These are phyloP conservation scores for Sporothrix dimorphospora DNA, from an alignment of 2,329 filamentous ascomycete species.

Conservation along the genomic window DNA sequence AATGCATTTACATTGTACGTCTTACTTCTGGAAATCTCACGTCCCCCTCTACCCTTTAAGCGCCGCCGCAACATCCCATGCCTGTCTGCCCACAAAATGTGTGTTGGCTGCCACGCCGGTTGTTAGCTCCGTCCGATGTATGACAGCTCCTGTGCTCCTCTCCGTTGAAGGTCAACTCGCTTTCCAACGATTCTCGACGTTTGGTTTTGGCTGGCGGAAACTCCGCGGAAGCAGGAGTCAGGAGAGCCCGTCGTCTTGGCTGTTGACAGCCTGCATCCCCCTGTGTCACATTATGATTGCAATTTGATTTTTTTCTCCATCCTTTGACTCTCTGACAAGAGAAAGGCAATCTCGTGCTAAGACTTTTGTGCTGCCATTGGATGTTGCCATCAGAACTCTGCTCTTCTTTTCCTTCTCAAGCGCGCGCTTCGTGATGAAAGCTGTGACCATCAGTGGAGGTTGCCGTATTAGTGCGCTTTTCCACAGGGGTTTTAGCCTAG, in stretches of 20 bases:
- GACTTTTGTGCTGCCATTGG: slow-evolving; percentile 8
- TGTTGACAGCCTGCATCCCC: neutral
- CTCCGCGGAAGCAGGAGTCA: slow-evolving; percentile 4
- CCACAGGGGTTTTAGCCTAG: slow-evolving; percentile 2
- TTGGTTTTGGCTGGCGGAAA: neutral
- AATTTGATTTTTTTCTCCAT: neutral
- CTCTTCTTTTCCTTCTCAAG: neutral
- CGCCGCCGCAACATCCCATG: slow-evolving; percentile 1
- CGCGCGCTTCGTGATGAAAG: slow-evolving; percentile 21
- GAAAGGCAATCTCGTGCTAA: neutral
- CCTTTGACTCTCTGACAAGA: neutral
- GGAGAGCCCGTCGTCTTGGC: neutral
- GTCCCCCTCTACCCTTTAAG: neutral
- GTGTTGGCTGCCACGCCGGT: neutral
- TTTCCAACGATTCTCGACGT: neutral
- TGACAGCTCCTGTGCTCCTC: neutral
- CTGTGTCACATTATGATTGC: neutral
- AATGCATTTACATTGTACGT: neutral
- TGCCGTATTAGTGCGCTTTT: slow-evolving; percentile 20
- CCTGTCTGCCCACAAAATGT: neutral
- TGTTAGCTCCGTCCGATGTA: neutral
- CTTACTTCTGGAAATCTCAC: neutral
- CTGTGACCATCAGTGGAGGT: slow-evolving; percentile 14
- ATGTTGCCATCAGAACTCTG: neutral
- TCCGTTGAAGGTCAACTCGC: neutral